Evolutionary conservation across 2,329 filamentous ascomycete species (phyloP).

Genomic region (Fusarium secorum): DNA sequence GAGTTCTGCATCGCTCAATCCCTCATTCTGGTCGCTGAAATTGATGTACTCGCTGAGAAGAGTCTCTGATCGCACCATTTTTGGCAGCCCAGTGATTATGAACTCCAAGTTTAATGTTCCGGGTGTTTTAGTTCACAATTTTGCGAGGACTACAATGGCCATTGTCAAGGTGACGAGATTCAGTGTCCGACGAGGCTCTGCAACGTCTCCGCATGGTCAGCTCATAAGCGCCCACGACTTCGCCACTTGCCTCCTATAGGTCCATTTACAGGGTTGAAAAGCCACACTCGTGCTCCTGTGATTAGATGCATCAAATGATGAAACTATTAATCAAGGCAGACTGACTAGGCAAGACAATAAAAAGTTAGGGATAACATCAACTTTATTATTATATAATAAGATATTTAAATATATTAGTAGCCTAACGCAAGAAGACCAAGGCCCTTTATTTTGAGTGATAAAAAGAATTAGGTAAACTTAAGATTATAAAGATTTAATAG

Average conservation of each 20-base stretch:
- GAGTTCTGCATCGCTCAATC: neutral
- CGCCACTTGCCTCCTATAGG: neutral
- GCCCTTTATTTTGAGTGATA: too few relatives aligned
- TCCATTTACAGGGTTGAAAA: neutral
- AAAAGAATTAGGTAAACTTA: too few relatives aligned
- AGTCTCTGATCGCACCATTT: neutral
- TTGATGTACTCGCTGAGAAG: conserved; percentile 4
- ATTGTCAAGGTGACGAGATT: neutral
- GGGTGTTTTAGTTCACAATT: rapidly evolving
- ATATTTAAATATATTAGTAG: too few relatives aligned
- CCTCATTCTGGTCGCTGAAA: neutral
- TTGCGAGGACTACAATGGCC: neutral
- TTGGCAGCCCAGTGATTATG: neutral
- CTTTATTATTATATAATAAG: too few relatives aligned
- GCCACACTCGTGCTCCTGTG: neutral
- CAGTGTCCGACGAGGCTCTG: neutral
- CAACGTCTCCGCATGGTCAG: neutral
- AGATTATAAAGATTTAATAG: too few relatives aligned
- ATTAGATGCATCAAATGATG: too few relatives aligned
- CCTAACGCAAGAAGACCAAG: too few relatives aligned
- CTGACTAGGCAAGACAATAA: too few relatives aligned
- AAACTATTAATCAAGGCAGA: too few relatives aligned
- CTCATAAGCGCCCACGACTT: neutral
- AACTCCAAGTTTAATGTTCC: rapidly evolving
- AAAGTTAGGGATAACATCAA: too few relatives aligned